Evolutionary conservation across 768 basidiomycete genomes (phyloP).

Genomic region (Tricholoma flavovirens): DNA sequence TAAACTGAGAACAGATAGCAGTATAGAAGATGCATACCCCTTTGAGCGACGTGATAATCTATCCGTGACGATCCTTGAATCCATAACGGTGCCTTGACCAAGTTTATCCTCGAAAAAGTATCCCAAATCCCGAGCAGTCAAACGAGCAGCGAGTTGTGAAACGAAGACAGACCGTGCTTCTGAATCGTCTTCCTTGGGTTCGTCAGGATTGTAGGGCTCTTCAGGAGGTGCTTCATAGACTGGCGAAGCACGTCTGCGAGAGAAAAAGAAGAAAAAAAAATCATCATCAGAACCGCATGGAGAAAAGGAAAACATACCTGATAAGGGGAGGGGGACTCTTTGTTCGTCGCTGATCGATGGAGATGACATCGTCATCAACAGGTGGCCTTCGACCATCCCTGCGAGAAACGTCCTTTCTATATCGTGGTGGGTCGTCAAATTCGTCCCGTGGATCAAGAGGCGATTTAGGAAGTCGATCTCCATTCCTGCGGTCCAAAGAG

Average conservation of each 20-base stretch:
- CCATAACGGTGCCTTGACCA: constrained; percentile 90
- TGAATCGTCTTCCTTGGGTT: constrained; percentile 91
- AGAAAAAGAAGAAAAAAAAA: constrained; percentile 4
- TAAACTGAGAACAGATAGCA: neutral
- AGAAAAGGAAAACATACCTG: constrained; percentile 31
- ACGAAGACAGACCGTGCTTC: constrained; percentile 99
- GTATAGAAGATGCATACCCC: constrained; percentile 53
- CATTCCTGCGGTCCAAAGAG: constrained; percentile 51
- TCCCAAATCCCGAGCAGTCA: constrained; percentile 95
- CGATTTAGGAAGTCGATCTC: constrained; percentile 35
- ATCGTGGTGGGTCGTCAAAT: constrained; percentile 48
- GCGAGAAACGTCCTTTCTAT: constrained; percentile 31
- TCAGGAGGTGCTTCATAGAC: constrained; percentile 60
- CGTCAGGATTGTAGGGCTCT: constrained; percentile 77
- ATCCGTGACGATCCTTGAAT: constrained; percentile 95
- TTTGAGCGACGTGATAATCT: constrained; percentile 94
- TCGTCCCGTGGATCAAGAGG: constrained; percentile 56
- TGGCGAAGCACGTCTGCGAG: constrained; percentile 63
- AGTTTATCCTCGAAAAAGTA: constrained; percentile 98
- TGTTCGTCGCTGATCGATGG: constrained; percentile 26
- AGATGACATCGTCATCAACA: constrained; percentile 35
- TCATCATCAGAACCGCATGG: constrained; percentile 1
- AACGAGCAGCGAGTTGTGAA: constrained; percentile 93
- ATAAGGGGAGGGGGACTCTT: constrained; percentile 40
- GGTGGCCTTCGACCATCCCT: constrained; percentile 35